Evolutionary conservation across 2,329 filamentous ascomycete genomes (phyloP).

Genomic region (Colletotrichum spaethianum): DNA sequence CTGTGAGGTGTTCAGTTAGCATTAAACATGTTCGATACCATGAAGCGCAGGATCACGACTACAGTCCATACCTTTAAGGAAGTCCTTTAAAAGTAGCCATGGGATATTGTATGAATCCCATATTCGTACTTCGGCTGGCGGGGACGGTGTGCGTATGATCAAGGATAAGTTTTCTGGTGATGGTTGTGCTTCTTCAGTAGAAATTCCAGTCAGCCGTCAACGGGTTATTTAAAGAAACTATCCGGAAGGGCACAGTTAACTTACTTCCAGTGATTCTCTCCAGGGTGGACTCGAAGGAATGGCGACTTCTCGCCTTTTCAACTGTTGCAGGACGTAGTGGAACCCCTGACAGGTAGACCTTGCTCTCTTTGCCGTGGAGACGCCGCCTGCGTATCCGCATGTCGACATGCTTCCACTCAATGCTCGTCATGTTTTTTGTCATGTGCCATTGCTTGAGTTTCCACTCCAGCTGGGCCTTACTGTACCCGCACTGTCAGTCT

Average conservation of each 20-base stretch:
- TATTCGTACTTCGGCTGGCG: neutral
- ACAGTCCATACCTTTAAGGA: neutral
- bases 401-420: conserved; percentile 8
- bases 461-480: conserved; percentile 12
- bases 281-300: neutral
- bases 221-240: accelerated
- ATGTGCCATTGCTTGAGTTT: conserved; percentile 20
- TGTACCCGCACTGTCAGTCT: neutral
- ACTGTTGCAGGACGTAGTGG: accelerated
- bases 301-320: neutral
- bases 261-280: neutral
- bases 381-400: neutral
- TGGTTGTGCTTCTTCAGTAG: neutral
- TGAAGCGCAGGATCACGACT: too few relatives aligned
- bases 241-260: neutral
- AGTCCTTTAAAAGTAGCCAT: neutral
- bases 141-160: conserved; percentile 6
- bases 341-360: conserved; percentile 8
- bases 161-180: neutral
- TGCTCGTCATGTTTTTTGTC: neutral
- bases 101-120: neutral
- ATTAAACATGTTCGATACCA: neutral
- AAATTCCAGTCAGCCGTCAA: neutral
- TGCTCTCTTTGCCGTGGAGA: neutral
- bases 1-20: neutral